These are phyloP conservation scores for Ehretia macrophylla DNA, from an alignment of 257 asterid genomes.

Conservation along the genomic window DNA sequence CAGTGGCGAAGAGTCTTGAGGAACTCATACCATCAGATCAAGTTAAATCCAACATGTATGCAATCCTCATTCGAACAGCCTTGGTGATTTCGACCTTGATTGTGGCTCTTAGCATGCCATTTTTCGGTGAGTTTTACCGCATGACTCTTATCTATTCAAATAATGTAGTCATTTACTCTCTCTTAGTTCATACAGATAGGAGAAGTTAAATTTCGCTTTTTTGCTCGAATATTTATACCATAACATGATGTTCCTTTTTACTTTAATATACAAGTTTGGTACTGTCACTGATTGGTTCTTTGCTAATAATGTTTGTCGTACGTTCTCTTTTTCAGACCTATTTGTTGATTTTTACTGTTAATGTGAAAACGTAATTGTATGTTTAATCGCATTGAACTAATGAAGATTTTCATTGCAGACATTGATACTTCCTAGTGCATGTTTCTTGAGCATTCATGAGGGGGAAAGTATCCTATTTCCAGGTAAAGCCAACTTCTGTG, in stretches of 20 bases:
- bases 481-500: conserved; percentile 39
- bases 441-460: conserved; percentile 80
- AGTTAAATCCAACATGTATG: conserved; percentile 45
- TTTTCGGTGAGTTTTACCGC: conserved; percentile 51
- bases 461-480: conserved; percentile 49
- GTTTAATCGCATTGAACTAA: neutral
- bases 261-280: conserved; percentile 51
- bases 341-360: too few species aligned
- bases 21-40: conserved; percentile 69
- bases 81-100: conserved; percentile 74
- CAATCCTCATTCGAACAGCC: conserved; percentile 69
- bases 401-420: conserved; percentile 39
- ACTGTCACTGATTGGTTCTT: conserved; percentile 84
- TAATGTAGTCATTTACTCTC: too few species aligned
- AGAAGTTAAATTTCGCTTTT: neutral
- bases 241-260: neutral
- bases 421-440: conserved; percentile 81
- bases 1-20: conserved; percentile 92
- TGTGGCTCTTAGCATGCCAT: conserved; percentile 72
- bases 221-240: too few species aligned
- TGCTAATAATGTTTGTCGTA: conserved; percentile 91
- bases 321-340: conserved; percentile 16
- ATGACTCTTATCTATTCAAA: neutral
- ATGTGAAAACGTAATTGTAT: conserved; percentile 1
- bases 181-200: neutral